Evolutionary conservation across 1,284 basidiomycete genomes (phyloP).

Genomic region (Tetrapyrgos nigripes): DNA sequence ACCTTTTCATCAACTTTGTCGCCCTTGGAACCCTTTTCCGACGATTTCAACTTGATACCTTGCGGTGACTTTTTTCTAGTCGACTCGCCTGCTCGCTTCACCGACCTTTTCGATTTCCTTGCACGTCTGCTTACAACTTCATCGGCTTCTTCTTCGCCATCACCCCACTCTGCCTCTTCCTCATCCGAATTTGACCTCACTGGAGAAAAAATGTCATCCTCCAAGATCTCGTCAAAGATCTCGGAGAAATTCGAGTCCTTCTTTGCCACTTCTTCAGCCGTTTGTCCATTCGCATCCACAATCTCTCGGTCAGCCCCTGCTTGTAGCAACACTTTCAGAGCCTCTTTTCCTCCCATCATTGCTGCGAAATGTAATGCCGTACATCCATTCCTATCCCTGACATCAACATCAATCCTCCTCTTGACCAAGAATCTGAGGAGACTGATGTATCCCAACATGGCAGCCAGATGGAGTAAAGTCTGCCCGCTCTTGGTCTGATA

Average conservation of each 20-base stretch:
- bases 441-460: slow-evolving; percentile 79
- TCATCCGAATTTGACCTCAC: slow-evolving; percentile 41
- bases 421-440: slow-evolving; percentile 78
- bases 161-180: slow-evolving; percentile 71
- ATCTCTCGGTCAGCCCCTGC: slow-evolving; percentile 85
- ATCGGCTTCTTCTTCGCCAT: slow-evolving; percentile 72
- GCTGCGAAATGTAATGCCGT: slow-evolving; percentile 92
- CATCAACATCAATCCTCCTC: slow-evolving; percentile 81
- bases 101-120: slow-evolving; percentile 38
- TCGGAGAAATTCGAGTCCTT: slow-evolving; percentile 40
- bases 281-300: slow-evolving; percentile 80
- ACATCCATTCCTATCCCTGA: slow-evolving; percentile 88
- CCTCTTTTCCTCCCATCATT: slow-evolving; percentile 69
- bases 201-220: slow-evolving; percentile 43
- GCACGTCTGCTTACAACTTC: slow-evolving; percentile 39
- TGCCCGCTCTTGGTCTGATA: slow-evolving; percentile 74
- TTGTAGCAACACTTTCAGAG: slow-evolving; percentile 72
- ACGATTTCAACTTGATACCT: slow-evolving; percentile 23
- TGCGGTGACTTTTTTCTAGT: slow-evolving; percentile 29
- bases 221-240: slow-evolving; percentile 51
- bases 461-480: slow-evolving; percentile 88
- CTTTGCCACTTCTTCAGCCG: slow-evolving; percentile 77
- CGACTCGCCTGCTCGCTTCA: slow-evolving; percentile 19
- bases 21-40: slow-evolving; percentile 23
- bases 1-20: slow-evolving; percentile 13